Evolutionary conservation across 2,329 filamentous ascomycete genomes (phyloP), one percentile per base, ranked within the genome.

Genomic region (Mycosphaerelloides madeirae): DNA sequence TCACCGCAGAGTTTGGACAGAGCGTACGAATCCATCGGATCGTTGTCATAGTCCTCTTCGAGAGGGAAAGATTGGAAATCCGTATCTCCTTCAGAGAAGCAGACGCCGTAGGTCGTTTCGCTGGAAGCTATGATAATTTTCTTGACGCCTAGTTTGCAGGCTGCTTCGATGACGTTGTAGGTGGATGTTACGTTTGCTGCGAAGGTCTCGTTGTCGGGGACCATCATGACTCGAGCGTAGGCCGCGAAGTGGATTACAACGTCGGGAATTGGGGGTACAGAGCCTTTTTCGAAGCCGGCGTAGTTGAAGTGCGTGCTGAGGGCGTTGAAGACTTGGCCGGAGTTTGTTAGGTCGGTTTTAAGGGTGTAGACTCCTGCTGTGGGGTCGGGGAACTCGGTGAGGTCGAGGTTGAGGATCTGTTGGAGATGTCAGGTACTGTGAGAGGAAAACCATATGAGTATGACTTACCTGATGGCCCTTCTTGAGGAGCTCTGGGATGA

Each of bases 371-470:
- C 72, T 20, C 61, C 59, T 18, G 56, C 59, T 29, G 56, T 53
- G 9, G 58, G 55, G 28, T 64, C 58, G 3, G 67, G 70, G 43
- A 71, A 69, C 76, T 93, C n/a, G 72, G 93, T 9, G 76, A 78
- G 38, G 84, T 84, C 0, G 86, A 93, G 0, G 84, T 90, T 6
- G 80, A 91, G 16, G 85, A 84, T 2, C 74, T 93, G 14, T 73
- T 3, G 85, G 85, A 0, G 78, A 78, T 6, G 84, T 35, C 20
- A 20, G n/a, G 22, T 9, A 25, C 9, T 37, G 16, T 18, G 6
- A 15, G 40, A 16, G 11, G 12, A 3, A 6, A 29, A 6, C 9
- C 22, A 12, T 32, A 29, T 37, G 4, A 16, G 12, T 3, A 15
- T 11, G 18, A 9, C 25, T 22, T 49, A 62, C 67, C 47, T 71